Evolutionary conservation across 2,329 filamentous ascomycete genomes (phyloP), one percentile per base, ranked within the genome.

Genomic region (Penicillium frequentans): DNA sequence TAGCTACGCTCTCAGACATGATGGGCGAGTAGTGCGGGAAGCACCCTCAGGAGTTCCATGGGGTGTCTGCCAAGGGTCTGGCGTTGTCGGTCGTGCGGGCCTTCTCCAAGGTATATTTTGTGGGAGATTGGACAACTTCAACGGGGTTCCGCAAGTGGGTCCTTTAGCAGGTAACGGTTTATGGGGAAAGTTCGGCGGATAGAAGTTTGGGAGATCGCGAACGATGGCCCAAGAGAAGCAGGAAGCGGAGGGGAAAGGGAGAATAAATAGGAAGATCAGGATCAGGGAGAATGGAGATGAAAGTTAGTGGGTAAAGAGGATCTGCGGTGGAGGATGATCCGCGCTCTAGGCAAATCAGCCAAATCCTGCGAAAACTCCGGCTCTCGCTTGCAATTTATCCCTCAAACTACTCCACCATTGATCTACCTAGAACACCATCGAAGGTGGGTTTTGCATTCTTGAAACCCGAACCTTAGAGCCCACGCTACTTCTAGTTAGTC

Each of bases 301-400:
- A 50, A 35, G n/a, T 27, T 23, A 42, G 59, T 62, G 59, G 61
- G 55, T 56, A 61, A 52, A 52, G 23, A 43, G 33, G 29, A 62
- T 61, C 62, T 57, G 57, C 56, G 39, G 62, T 64, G 63, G 61
- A 62, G 61, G 61, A 59, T 61, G 63, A 65, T 64, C 62, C 58
- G 62, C 63, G 48, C 35, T 57, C 51, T 56, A 61, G 53, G 55
- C 47, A 45, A 51, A 49, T 35, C 43, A 26, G 45, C 23, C 50
- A 52, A 47, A 48, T 23, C 26, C 39, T 27, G 35, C 16, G 49
- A 33, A 52, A 49, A 31, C 16, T 23, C 49, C 21, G 10, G n/a
- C 27, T 45, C 16, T 44, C 26, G 21, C 42, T 45, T 44, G 35
- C n/a, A 37, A 39, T 24, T 44, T 53, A 27, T 53, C 19, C n/a